These are phyloP conservation scores for Skeletonema marinoi DNA, from an alignment of 108 stramenopile genomes.

Conservation along the genomic window DNA sequence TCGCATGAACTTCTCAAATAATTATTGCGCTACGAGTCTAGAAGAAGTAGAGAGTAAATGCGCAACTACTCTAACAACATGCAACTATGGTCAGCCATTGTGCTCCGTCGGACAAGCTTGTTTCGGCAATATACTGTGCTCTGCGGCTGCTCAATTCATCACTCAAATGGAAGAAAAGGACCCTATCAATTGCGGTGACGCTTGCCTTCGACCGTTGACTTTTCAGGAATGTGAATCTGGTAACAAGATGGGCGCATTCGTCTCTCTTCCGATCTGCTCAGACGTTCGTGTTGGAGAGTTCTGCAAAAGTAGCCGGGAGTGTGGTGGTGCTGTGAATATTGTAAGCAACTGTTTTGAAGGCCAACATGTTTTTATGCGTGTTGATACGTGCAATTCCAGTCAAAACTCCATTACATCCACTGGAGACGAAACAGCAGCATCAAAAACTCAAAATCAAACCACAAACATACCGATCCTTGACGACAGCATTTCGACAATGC, in stretches of 20 bases:
- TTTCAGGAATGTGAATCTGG: constrained; percentile 17
- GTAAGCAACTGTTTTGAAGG: constrained; percentile 13
- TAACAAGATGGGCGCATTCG: neutral
- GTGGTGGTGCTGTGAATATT: constrained; percentile 7
- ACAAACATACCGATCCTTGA: neutral
- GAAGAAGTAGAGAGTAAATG: constrained; percentile 29
- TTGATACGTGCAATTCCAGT: neutral
- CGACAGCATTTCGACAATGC: neutral
- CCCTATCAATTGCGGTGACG: constrained; percentile 17
- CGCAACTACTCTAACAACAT: constrained; percentile 26
- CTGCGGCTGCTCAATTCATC: constrained; percentile 1
- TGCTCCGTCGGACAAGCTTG: constrained; percentile 34
- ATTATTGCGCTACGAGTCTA: constrained; percentile 39
- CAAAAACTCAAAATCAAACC: neutral
- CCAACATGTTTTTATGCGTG: constrained; percentile 20
- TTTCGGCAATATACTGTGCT: constrained; percentile 36
- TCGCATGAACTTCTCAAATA: constrained; percentile 26
- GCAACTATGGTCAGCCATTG: constrained; percentile 34
- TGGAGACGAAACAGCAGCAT: neutral
- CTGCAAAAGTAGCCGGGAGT: constrained; percentile 30
- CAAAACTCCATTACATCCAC: neutral
- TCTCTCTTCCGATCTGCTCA: constrained; percentile 19
- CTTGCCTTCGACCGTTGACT: constrained; percentile 29
- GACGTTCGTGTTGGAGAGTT: constrained; percentile 25
- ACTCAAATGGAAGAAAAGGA: neutral